These are phyloP conservation scores for Alternaria rosae DNA, from an alignment of 2,329 filamentous ascomycete genomes.

Conservation along the genomic window DNA sequence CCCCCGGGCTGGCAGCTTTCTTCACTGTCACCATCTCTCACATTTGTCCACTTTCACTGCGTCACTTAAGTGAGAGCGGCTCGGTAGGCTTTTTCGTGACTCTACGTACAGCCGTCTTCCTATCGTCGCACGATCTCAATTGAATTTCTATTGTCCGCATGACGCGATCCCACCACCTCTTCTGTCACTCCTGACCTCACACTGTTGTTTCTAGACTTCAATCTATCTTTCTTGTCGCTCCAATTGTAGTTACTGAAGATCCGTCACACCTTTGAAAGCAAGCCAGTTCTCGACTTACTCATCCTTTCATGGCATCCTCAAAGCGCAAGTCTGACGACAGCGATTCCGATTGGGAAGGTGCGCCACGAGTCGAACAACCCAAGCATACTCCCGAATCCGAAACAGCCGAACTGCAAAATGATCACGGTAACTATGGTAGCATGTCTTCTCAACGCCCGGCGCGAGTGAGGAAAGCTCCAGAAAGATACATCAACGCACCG, in stretches of 20 bases:
- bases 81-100: background rate
- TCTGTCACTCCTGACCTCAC: background rate
- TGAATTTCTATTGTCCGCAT: conserved; percentile 1
- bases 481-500: background rate
- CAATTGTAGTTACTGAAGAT: background rate
- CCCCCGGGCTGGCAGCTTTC: background rate
- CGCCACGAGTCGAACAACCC: background rate
- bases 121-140: background rate
- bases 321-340: background rate
- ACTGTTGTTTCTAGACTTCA: background rate
- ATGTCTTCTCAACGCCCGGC: conserved; percentile 9
- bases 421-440: conserved; percentile 8
- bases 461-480: background rate
- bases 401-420: background rate
- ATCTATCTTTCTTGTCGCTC: background rate
- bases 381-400: background rate
- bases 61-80: background rate
- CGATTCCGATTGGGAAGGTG: background rate
- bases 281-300: background rate
- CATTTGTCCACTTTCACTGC: background rate
- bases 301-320: background rate
- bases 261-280: background rate
- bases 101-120: background rate
- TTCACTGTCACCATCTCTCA: conserved; percentile 13
- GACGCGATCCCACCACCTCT: background rate